Conservation (phyloP, 441 rosid species). For the Manihot esculenta region DNA sequence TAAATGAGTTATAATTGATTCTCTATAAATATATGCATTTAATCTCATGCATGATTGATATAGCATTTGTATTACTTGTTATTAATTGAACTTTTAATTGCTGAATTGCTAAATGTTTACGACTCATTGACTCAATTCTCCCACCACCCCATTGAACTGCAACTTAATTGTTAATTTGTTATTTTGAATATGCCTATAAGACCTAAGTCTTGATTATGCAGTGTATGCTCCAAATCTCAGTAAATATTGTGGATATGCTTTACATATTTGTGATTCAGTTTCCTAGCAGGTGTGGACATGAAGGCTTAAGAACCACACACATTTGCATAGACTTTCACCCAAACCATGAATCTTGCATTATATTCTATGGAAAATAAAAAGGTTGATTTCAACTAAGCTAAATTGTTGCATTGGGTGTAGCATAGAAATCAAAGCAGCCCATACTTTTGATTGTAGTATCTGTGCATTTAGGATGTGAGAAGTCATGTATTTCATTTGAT, state of each 20-base stretch:
- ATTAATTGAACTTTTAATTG: background rate
- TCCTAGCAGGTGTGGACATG: background rate
- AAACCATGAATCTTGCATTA: background rate
- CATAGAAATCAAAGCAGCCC: background rate
- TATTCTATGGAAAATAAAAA: background rate
- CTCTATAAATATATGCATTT: background rate
- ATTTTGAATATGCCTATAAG: background rate
- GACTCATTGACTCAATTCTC: background rate
- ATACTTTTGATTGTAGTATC: background rate
- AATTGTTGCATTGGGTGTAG: background rate
- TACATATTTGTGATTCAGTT: too few relatives aligned
- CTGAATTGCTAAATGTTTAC: background rate
- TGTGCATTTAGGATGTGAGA: background rate
- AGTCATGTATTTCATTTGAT: conserved; percentile 2
- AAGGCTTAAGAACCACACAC: background rate
- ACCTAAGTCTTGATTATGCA: too few relatives aligned
- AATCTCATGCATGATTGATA: background rate
- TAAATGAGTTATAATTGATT: conserved; percentile 18
- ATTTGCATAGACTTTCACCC: background rate
- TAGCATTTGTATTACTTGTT: too few relatives aligned
- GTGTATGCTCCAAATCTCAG: too few relatives aligned
- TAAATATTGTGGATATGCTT: too few relatives aligned
- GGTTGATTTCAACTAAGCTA: background rate
- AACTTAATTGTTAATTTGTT: background rate
- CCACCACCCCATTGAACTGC: background rate